Evolutionary conservation across 2,329 filamentous ascomycete genomes (phyloP), one percentile per base, ranked within the genome.

Genomic region (Orbilia quercus): DNA sequence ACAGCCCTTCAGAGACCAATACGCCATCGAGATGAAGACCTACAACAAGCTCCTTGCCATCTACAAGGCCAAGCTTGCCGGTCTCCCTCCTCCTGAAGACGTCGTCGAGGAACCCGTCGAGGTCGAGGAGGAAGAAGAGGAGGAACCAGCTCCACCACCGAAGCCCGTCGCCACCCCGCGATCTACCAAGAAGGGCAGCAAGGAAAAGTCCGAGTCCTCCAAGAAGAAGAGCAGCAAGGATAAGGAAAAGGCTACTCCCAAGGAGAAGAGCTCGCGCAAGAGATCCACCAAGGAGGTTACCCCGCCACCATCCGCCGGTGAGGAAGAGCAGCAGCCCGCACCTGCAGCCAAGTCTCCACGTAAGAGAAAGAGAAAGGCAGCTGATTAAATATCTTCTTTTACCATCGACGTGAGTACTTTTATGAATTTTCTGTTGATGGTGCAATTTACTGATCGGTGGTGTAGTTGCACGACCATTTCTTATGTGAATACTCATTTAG

Each of bases 1-100:
- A 80, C 67, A 72, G 53, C 67, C 67, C 20, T 72, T 72, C 67
- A 60, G 67, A 44, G 67, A 72, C 31, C 67, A 72, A 16, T 72
- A 72, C 25, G 59, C 53, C 40, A 65, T 65, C 34, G 67, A 72
- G 38, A 72, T 72, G 59, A 58, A 72, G 38, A 44, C 45, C 1
- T 72, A 72, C 53, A 72, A 72, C 45, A 72, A 65, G 40, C 7
- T 25, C 14, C 47, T 72, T 20, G 67, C 67, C 2, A 47, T 47
- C n/a, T 72, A 72, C 59, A 72, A 72, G 59, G 67, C 67, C 31
- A 72, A 72, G 59, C 67, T 72, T 38, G 25, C 23, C 20, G 67
- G 67, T 7, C 58, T 51, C n/a, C 53, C 67, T 9, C 18, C 20
- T 22, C 58, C 67, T 4, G 66, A 57, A 22, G 66, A 63, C 6